Conservation (phyloP, 192 early-diverging fungal species). For the Globomyces pollinis-pini region DNA sequence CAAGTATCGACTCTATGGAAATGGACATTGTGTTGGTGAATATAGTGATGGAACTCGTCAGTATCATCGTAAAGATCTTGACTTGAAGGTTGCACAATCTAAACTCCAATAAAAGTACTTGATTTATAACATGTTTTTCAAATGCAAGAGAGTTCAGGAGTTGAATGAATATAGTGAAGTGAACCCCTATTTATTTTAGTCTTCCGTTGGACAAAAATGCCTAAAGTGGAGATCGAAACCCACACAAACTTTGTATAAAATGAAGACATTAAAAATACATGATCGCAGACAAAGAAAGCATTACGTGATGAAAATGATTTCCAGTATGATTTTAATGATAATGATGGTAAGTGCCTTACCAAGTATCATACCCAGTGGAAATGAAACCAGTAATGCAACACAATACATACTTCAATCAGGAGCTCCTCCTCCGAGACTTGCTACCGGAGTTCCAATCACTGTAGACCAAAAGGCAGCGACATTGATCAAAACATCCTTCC, state of each 20-base stretch:
- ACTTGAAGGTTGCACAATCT: slow-evolving; percentile 12
- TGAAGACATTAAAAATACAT: not conserved
- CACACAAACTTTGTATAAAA: slow-evolving; percentile 14
- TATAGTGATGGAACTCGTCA: slow-evolving; percentile 71
- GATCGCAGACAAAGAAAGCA: not conserved
- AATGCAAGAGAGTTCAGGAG: slow-evolving; percentile 14
- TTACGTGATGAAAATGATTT: not conserved
- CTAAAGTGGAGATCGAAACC: slow-evolving; percentile 17
- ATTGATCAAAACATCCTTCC: not conserved
- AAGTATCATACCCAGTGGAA: no score
- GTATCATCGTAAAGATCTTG: not conserved
- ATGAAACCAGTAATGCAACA: no score
- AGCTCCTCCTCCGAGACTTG: not conserved
- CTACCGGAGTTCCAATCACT: not conserved
- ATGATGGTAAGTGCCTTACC: no score
- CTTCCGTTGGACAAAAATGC: slow-evolving; percentile 7
- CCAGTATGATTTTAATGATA: no score
- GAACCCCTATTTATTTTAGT: slow-evolving; percentile 18
- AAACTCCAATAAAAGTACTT: not conserved
- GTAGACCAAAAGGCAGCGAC: not conserved
- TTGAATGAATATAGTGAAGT: slow-evolving; percentile 18
- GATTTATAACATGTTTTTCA: slow-evolving; percentile 11
- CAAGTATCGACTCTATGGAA: slow-evolving; percentile 89
- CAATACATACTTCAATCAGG: not conserved
- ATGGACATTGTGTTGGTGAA: slow-evolving; percentile 73